Evolutionary conservation across 257 asterid genomes (phyloP), one percentile per base, ranked within the genome.

Genomic region (Penstemon davidsonii): DNA sequence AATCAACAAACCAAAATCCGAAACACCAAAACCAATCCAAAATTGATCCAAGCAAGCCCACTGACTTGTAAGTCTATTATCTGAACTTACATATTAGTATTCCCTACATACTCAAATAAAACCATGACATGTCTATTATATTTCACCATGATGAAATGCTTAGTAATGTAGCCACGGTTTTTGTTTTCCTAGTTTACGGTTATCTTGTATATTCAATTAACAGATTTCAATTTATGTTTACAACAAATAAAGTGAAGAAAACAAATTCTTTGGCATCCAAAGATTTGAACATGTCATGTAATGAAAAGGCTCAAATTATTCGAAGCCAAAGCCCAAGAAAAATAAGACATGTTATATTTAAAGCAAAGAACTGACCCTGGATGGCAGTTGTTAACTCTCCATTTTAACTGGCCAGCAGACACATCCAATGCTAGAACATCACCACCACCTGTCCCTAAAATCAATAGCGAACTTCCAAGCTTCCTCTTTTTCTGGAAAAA

Each of bases 381-480:
- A 79, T 90, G 97, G 61, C 96, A 93, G 68, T 90, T 88, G 78
- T 74, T 78, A 72, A 83, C 76, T 74, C 85, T 88, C 99, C 99
- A 88, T 79, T 91, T 93, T 75, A 90, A 74, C 76, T 88, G 96
- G 53, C 97, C 97, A 10, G 91, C 91, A 68, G 91, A 66, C 18
- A 90, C 95, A 73, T 93, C 97, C 81, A 93, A 70, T 4, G 97
- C 96, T 55, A 88, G 74, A 64, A 91, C 88, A 83, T 93, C 99
- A 2, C 97, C 97, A 40, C 96, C 84, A 6, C 99, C 96, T 0
- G 97, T 93, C 74, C 99, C 99, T 76, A 93, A 74, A 73, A 93
- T 75, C 83, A 93, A 70, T 11, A 90, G 54, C 44, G 96, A 88
- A 69, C 86, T 75, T 69, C 87, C 88, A 62, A 90, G 91, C 86